Conservation (phyloP, 352 stramenopile genomes). For the Globisporangium spinosum region DNA sequence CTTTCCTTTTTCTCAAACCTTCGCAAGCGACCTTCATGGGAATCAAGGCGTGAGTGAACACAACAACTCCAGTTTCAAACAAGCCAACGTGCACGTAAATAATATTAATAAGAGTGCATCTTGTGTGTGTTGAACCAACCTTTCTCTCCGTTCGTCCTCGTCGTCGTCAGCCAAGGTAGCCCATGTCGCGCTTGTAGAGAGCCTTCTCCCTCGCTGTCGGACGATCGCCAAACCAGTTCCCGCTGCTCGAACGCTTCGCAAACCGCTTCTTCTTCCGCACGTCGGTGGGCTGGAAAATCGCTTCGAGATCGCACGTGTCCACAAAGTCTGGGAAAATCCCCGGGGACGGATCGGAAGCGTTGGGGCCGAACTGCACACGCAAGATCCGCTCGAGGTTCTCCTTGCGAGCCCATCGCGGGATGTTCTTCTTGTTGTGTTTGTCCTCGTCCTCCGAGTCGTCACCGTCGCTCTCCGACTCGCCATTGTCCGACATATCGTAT, state of each 20-base stretch:
- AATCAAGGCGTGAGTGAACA: not conserved
- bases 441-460: conserved; percentile 39
- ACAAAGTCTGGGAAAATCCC: conserved; percentile 83
- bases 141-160: not conserved
- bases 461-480: conserved; percentile 46
- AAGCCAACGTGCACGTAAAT: conserved; percentile 17
- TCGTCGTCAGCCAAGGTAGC: conserved; percentile 44
- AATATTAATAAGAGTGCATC: conserved; percentile 16
- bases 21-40: not conserved
- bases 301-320: conserved; percentile 78
- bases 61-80: not conserved
- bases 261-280: conserved; percentile 78
- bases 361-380: conserved; percentile 65
- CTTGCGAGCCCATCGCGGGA: conserved; percentile 73
- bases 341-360: conserved; percentile 71
- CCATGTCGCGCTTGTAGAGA: conserved; percentile 83
- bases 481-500: conserved; percentile 82
- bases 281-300: conserved; percentile 78
- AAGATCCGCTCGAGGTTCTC: conserved; percentile 72
- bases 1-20: not conserved
- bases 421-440: conserved; percentile 62
- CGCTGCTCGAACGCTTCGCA: conserved; percentile 70
- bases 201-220: conserved; percentile 74
- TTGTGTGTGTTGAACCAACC: not conserved
- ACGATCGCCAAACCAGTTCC: conserved; percentile 81